Percentiles rank a stretch among this genome's conserved stretches.
phyloP scores from a whole-genome alignment of 257 asterid species.

The Plantago ovata region DNA sequence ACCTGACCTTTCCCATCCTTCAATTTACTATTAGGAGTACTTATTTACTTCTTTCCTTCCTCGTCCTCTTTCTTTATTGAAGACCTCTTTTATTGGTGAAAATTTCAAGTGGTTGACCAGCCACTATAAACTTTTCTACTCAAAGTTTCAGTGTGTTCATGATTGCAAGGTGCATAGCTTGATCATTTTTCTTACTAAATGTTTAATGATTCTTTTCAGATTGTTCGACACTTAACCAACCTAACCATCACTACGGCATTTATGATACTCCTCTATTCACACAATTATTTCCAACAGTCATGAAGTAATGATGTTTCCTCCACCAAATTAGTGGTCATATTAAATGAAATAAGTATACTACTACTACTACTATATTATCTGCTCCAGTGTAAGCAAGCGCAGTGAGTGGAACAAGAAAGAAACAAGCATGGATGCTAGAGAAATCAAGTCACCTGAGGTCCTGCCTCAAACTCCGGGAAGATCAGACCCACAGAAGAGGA shows the following conservation, averaged over 20 bases:
- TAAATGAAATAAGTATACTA: neutral
- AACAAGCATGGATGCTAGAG: neutral
- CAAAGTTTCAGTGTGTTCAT: too few species aligned
- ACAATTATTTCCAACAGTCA: neutral
- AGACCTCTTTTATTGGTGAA: too few species aligned
- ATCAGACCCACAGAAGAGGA: slow-evolving; percentile 31
- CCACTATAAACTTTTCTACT: too few species aligned
- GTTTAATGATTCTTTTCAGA: slow-evolving; percentile 18
- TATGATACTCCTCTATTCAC: neutral
- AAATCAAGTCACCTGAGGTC: slow-evolving; percentile 5
- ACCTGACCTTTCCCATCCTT: neutral
- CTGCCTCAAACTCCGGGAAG: neutral
- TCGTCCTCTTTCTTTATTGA: too few species aligned
- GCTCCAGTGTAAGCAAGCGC: neutral
- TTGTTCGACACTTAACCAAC: slow-evolving; percentile 14
- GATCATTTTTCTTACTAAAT: neutral
- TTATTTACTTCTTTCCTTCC: slow-evolving; percentile 6
- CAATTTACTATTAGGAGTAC: neutral
- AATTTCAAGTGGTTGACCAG: too few species aligned
- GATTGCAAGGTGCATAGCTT: too few species aligned
- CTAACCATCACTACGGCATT: slow-evolving; percentile 32
- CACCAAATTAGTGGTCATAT: slow-evolving; percentile 1
- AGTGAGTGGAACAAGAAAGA: neutral
- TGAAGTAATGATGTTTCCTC: neutral
- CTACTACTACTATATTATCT: neutral